phyloP scores from a whole-genome alignment of 78 protist genomes.

The Dictyostelium capitatum region DNA sequence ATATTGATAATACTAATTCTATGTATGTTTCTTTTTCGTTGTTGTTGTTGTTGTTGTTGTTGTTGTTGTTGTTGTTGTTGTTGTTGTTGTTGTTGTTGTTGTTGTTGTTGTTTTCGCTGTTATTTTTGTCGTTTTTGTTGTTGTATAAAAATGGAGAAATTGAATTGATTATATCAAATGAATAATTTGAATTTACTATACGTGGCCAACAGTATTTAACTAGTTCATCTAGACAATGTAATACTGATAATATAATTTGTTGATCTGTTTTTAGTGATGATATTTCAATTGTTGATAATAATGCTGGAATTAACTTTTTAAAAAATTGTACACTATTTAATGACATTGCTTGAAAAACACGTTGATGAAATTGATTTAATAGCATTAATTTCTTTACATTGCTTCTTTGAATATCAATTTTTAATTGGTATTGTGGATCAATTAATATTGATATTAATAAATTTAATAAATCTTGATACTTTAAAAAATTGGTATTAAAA shows the following conservation, averaged over 20 bases:
- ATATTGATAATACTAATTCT: too few relatives aligned
- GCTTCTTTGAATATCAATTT: not conserved
- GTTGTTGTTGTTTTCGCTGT: too few relatives aligned
- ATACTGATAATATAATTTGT: not conserved
- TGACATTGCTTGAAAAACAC: not conserved
- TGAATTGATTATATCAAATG: not conserved
- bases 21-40: too few relatives aligned
- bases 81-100: too few relatives aligned
- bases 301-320: not conserved
- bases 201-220: not conserved
- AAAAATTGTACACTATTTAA: not conserved
- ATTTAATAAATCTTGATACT: slow-evolving; percentile 2
- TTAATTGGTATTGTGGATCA: not conserved
- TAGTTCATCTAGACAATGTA: not conserved
- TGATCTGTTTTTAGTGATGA: not conserved
- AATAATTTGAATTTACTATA: slow-evolving; percentile 5
- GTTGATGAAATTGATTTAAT: not conserved
- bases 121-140: too few relatives aligned
- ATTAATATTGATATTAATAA: not conserved
- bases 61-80: too few relatives aligned
- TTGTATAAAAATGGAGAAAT: not conserved
- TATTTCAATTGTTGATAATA: not conserved
- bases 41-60: too few relatives aligned
- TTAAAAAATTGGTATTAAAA: not conserved
- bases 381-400: not conserved